Evolutionary conservation across 495 filamentous ascomycete genomes (phyloP).

Genomic region (Apodospora peruviana): DNA sequence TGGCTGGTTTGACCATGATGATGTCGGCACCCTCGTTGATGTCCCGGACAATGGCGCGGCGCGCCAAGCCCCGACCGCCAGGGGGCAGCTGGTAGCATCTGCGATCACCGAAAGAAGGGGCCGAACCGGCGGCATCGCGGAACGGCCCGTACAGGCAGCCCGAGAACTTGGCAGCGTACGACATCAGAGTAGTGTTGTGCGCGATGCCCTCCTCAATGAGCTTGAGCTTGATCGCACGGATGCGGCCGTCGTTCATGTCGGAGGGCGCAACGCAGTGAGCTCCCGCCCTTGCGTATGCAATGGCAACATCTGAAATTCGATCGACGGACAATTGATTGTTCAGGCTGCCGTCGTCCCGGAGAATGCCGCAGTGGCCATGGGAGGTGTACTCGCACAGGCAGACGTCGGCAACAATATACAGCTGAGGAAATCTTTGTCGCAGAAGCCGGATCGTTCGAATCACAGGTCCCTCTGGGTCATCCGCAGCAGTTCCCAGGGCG

Average conservation of each 20-base stretch:
- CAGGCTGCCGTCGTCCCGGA: conserved; percentile 82
- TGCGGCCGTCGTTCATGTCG: conserved; percentile 98
- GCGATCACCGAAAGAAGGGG: conserved; percentile 88
- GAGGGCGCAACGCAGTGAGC: conserved; percentile 95
- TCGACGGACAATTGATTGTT: conserved; percentile 92
- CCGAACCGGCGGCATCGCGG: conserved; percentile 89
- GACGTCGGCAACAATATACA: conserved; percentile 88
- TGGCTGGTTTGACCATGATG: conserved; percentile 98
- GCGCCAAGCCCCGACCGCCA: conserved; percentile 85
- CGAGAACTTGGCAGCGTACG: conserved; percentile 94
- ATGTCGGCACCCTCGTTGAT: conserved; percentile 92
- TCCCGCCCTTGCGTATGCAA: conserved; percentile 88
- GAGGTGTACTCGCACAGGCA: conserved; percentile 98
- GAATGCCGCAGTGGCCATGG: conserved; percentile 96
- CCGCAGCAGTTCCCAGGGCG: conserved; percentile 85
- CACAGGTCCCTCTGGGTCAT: conserved; percentile 88
- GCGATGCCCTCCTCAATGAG: conserved; percentile 86
- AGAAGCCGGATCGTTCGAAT: conserved; percentile 78
- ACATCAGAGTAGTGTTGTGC: conserved; percentile 88
- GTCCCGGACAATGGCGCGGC: conserved; percentile 84
- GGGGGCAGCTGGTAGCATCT: conserved; percentile 95
- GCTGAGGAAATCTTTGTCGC: conserved; percentile 72
- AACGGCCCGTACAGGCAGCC: conserved; percentile 97
- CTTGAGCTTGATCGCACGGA: conserved; percentile 94
- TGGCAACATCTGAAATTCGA: conserved; percentile 84